phyloP scores from a whole-genome alignment of 2,329 filamentous ascomycete genomes.

The Ophiostoma sp. region DNA sequence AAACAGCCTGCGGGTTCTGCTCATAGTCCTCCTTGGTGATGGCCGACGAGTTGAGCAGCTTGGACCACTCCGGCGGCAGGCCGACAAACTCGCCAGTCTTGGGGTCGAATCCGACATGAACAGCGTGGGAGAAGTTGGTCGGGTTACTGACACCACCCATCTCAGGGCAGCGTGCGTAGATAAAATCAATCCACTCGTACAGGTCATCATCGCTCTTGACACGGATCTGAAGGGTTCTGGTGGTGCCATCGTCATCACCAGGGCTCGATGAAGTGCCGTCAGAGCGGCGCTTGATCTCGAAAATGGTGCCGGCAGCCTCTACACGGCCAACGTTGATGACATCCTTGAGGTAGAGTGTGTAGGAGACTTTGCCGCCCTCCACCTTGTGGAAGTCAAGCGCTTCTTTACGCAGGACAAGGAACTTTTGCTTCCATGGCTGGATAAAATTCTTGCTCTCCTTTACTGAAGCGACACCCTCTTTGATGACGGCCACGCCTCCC shows the following conservation, averaged over 20 bases:
- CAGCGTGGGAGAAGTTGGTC: constrained; percentile 94
- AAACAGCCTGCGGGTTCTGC: constrained; percentile 83
- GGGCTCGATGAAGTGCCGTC: constrained; percentile 65
- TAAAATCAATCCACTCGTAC: constrained; percentile 98
- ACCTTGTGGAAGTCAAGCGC: constrained; percentile 92
- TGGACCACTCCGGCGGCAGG: constrained; percentile 93
- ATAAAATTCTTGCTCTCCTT: constrained; percentile 89
- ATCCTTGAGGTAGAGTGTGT: constrained; percentile 78
- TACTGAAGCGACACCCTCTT: constrained; percentile 75
- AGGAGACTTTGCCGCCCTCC: constrained; percentile 80
- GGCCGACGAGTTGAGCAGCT: constrained; percentile 88
- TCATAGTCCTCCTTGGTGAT: constrained; percentile 99
- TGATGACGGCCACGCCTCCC: constrained; percentile 67
- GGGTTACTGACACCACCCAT: constrained; percentile 99
- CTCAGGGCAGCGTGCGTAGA: constrained; percentile 91
- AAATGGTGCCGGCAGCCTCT: constrained; percentile 84
- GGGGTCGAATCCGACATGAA: constrained; percentile 96
- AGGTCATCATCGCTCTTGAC: constrained; percentile 95
- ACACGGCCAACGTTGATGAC: constrained; percentile 87
- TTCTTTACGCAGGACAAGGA: constrained; percentile 85
- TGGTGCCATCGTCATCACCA: constrained; percentile 71
- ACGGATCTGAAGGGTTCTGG: constrained; percentile 81
- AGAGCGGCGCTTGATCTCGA: constrained; percentile 79
- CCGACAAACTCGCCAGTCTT: constrained; percentile 93
- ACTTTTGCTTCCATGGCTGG: constrained; percentile 83